Conservation (phyloP, 805 yeast species). For the Metschnikowia gelsemii region DNA sequence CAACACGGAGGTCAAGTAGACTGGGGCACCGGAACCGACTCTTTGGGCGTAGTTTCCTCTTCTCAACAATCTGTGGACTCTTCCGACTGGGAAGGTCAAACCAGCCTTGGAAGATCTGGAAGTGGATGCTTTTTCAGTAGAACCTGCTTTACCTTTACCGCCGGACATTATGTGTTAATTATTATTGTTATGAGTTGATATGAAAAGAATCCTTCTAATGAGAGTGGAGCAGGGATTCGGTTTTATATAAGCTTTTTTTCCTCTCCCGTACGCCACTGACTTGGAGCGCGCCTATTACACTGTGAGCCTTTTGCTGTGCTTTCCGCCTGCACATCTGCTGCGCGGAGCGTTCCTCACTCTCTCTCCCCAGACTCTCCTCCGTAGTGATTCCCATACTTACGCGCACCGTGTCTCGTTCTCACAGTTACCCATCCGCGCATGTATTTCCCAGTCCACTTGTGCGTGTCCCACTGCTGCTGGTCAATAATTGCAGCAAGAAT, state of each 20-base stretch:
- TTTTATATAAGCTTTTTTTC: slow-evolving; percentile 14
- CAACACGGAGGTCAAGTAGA: slow-evolving; percentile 49
- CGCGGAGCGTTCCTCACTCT: slow-evolving; percentile 11
- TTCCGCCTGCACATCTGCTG: slow-evolving; percentile 14
- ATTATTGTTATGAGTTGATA: slow-evolving; percentile 4
- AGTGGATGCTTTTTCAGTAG: slow-evolving; percentile 48
- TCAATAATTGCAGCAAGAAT: not conserved
- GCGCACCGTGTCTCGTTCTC: slow-evolving; percentile 14
- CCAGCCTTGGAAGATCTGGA: slow-evolving; percentile 52
- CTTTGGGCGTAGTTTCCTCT: slow-evolving; percentile 53
- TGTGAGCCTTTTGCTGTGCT: slow-evolving; percentile 3
- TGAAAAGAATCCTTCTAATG: not conserved
- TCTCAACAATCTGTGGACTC: slow-evolving; percentile 52
- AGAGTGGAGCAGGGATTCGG: slow-evolving; percentile 6
- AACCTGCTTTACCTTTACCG: slow-evolving; percentile 43
- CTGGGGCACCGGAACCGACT: slow-evolving; percentile 55
- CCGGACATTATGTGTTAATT: slow-evolving; percentile 23
- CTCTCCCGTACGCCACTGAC: slow-evolving; percentile 7
- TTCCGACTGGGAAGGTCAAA: slow-evolving; percentile 51
- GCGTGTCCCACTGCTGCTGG: not conserved
- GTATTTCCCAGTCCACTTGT: slow-evolving; percentile 3
- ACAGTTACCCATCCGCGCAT: slow-evolving; percentile 10
- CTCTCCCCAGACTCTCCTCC: slow-evolving; percentile 17
- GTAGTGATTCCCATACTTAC: slow-evolving; percentile 18
- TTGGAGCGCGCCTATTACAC: slow-evolving; percentile 6